These are phyloP conservation scores for Aspergillus ochraceoroseus DNA, from an alignment of 2,329 filamentous ascomycete genomes.

Conservation along the genomic window DNA sequence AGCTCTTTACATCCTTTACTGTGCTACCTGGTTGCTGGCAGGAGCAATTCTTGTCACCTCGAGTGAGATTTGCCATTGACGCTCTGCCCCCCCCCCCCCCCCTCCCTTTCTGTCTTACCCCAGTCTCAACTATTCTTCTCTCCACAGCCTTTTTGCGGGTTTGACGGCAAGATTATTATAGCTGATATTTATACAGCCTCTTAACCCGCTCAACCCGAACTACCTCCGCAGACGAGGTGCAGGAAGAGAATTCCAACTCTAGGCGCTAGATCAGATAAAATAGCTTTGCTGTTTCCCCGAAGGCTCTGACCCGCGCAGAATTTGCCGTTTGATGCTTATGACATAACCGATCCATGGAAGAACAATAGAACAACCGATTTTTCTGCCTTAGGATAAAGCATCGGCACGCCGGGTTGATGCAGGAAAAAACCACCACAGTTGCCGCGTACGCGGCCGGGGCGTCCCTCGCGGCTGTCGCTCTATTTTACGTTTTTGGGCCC, in stretches of 20 bases:
- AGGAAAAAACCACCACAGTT: slow-evolving; percentile 74
- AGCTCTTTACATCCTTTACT: no score
- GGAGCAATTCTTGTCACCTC: no score
- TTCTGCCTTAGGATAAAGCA: background rate
- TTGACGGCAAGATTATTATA: slow-evolving; percentile 9
- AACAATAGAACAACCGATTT: slow-evolving; percentile 12
- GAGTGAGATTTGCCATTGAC: no score
- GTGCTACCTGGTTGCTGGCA: no score
- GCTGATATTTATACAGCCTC: slow-evolving; percentile 2
- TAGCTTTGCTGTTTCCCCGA: no score
- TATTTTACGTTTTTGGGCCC: slow-evolving; percentile 97
- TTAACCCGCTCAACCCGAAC: background rate
- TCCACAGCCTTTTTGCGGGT: slow-evolving; percentile 7
- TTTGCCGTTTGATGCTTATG: no score
- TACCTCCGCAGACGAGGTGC: no score
- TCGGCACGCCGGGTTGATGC: slow-evolving; percentile 52
- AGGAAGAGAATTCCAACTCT: no score
- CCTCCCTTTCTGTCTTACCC: no score
- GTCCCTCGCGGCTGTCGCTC: slow-evolving; percentile 85
- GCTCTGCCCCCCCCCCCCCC: no score
- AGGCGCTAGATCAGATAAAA: no score
- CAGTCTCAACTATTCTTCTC: slow-evolving; percentile 4
- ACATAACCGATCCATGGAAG: slow-evolving; percentile 13
- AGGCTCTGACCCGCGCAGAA: no score
- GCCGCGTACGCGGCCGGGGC: slow-evolving; percentile 93